Conservation (phyloP, 495 filamentous ascomycete species). For the Talaromyces wortmannii region DNA sequence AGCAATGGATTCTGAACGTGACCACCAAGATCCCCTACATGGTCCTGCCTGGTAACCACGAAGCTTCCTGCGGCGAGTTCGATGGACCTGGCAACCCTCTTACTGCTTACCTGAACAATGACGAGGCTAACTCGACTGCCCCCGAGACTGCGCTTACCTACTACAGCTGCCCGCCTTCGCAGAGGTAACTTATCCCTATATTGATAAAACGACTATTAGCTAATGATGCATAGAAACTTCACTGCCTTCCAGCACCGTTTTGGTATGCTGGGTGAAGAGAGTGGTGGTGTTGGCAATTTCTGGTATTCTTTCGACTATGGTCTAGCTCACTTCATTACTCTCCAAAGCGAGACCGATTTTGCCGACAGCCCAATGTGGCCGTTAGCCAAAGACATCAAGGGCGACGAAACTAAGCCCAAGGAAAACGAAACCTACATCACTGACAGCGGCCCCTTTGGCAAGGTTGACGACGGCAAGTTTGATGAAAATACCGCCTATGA, state of each 20-base stretch:
- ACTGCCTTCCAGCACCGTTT: conserved; percentile 44
- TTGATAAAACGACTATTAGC: neutral
- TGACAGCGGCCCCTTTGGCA: conserved; percentile 44
- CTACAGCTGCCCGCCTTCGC: conserved; percentile 46
- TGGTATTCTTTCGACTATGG: conserved; percentile 54
- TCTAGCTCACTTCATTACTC: conserved; percentile 41
- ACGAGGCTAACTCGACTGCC: conserved; percentile 20
- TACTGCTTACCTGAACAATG: conserved; percentile 39
- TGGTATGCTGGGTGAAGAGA: conserved; percentile 31
- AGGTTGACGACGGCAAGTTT: conserved; percentile 24
- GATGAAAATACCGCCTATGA: conserved; percentile 36
- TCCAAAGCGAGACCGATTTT: conserved; percentile 46
- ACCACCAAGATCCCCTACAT: conserved; percentile 38
- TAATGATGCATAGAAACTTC: conserved; percentile 31
- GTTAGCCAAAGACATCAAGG: conserved; percentile 28
- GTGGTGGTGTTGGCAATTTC: conserved; percentile 36
- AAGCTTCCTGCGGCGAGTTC: conserved; percentile 43
- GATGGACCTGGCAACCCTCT: conserved; percentile 39
- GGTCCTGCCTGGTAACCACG: conserved; percentile 40
- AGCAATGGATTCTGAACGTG: conserved; percentile 35
- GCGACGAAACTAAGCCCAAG: conserved; percentile 30
- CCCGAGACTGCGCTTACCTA: conserved; percentile 30
- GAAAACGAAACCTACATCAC: conserved; percentile 36
- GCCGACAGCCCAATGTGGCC: conserved; percentile 34
- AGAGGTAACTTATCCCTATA: conserved; percentile 23